These are phyloP conservation scores for Calonectria pseudoreteaudii DNA, from an alignment of 2,329 filamentous ascomycete species.

Conservation along the genomic window DNA sequence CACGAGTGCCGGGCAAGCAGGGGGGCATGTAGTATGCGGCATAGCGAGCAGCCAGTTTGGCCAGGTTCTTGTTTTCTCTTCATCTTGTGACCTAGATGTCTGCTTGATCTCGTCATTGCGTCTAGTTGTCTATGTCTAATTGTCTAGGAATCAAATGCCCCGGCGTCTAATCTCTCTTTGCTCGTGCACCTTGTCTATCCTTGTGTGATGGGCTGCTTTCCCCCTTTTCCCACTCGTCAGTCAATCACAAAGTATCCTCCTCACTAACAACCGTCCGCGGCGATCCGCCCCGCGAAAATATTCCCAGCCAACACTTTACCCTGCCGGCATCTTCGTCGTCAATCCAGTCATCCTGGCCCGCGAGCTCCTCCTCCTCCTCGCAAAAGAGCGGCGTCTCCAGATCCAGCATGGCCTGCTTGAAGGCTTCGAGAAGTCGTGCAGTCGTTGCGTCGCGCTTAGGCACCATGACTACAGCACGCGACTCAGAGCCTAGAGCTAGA, in stretches of 20 bases:
- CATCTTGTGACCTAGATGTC: constrained; percentile 13
- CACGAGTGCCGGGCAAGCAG: constrained; percentile 6
- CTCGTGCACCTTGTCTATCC: not conserved
- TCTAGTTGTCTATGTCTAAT: constrained; percentile 18
- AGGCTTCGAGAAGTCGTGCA: constrained; percentile 69
- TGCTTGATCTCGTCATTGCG: not conserved
- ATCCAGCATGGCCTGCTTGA: constrained; percentile 70
- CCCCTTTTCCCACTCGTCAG: not conserved
- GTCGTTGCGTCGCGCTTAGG: constrained; percentile 80
- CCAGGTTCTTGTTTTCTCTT: constrained; percentile 3
- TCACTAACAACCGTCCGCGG: constrained; percentile 26
- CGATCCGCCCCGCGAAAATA: constrained; percentile 60
- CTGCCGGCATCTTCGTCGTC: constrained; percentile 59
- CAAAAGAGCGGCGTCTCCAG: constrained; percentile 60
- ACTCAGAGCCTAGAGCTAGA: constrained; percentile 66
- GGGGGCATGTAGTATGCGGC: not conserved
- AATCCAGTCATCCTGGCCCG: constrained; percentile 81
- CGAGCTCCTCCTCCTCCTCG: constrained; percentile 71
- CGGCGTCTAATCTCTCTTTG: not conserved
- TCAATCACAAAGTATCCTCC: constrained; percentile 22
- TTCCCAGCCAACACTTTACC: constrained; percentile 77
- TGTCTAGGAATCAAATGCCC: not conserved
- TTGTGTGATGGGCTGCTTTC: not conserved
- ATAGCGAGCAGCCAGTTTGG: not conserved
- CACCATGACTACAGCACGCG: constrained; percentile 82